A percentile compares a stretch with the other conserved stretches of the same genome.
Evolutionary conservation across 805 yeast species (phyloP).

Genomic region (Yamadazyma paraphyllophila): DNA sequence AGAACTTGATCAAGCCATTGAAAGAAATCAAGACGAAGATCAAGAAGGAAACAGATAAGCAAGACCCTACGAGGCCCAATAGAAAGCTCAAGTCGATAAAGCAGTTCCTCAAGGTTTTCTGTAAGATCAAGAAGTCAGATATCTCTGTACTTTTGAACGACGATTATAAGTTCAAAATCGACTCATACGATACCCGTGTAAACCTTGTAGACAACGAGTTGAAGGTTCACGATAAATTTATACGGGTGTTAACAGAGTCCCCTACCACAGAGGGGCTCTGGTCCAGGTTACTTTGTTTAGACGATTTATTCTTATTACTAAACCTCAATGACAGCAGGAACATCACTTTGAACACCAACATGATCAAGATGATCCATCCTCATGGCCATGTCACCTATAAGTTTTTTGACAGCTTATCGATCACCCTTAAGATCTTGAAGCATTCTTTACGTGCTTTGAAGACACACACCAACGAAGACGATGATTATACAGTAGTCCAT

Average conservation of each 20-base stretch:
- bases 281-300: slow-evolving; percentile 47
- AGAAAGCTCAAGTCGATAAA: neutral
- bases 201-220: slow-evolving; percentile 6
- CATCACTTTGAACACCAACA: slow-evolving; percentile 21
- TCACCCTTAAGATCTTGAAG: slow-evolving; percentile 32
- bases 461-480: slow-evolving; percentile 1
- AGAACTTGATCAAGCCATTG: slow-evolving; percentile 30
- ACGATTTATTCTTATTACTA: slow-evolving; percentile 22
- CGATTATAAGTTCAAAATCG: slow-evolving; percentile 48
- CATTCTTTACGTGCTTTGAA: slow-evolving; percentile 29
- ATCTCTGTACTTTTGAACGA: slow-evolving; percentile 43
- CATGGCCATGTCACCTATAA: slow-evolving; percentile 36
- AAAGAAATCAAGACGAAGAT: slow-evolving; percentile 22
- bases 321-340: slow-evolving; percentile 16
- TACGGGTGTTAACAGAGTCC: slow-evolving; percentile 51
- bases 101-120: slow-evolving; percentile 3
- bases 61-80: neutral
- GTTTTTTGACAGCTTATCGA: slow-evolving; percentile 38
- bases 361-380: slow-evolving; percentile 36
- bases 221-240: slow-evolving; percentile 20
- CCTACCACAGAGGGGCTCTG: slow-evolving; percentile 47
- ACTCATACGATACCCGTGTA: slow-evolving; percentile 28
- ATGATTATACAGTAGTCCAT: slow-evolving; percentile 18
- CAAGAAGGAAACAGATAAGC: slow-evolving; percentile 16
- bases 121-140: slow-evolving; percentile 19